Conservation (phyloP, 192 early-diverging fungal genomes). For the Umbelopsis ramanniana region DNA sequence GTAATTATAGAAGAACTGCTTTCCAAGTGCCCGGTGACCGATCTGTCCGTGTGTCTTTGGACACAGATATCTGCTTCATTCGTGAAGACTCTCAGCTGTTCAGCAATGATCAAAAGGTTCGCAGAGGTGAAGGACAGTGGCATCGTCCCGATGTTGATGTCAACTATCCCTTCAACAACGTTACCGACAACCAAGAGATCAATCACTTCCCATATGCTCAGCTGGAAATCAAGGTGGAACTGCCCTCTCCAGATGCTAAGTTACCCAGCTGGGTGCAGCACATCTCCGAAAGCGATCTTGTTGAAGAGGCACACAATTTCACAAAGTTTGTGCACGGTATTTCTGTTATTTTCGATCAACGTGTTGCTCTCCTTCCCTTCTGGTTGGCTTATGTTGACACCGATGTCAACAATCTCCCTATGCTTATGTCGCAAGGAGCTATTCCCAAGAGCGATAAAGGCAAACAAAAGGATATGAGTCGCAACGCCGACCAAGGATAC, state of each 20-base stretch:
- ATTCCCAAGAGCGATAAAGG: slow-evolving; percentile 25
- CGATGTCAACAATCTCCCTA: slow-evolving; percentile 33
- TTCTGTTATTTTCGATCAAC: slow-evolving; percentile 67
- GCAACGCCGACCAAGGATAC: neutral
- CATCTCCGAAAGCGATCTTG: slow-evolving; percentile 69
- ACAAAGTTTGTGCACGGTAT: slow-evolving; percentile 87
- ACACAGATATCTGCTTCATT: slow-evolving; percentile 94
- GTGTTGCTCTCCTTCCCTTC: slow-evolving; percentile 65
- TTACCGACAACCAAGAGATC: slow-evolving; percentile 80
- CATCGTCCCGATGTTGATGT: slow-evolving; percentile 83
- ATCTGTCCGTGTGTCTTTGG: slow-evolving; percentile 91
- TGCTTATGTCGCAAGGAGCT: slow-evolving; percentile 28
- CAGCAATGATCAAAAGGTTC: slow-evolving; percentile 56
- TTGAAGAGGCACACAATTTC: slow-evolving; percentile 84
- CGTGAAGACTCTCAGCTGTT: slow-evolving; percentile 83
- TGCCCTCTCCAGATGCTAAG: slow-evolving; percentile 56
- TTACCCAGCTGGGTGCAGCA: slow-evolving; percentile 83
- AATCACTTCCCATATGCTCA: slow-evolving; percentile 92
- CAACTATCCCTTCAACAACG: slow-evolving; percentile 80
- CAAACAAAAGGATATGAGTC: slow-evolving; percentile 1
- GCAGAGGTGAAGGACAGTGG: slow-evolving; percentile 88
- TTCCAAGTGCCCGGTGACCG: slow-evolving; percentile 98
- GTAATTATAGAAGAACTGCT: slow-evolving; percentile 97
- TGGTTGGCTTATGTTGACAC: slow-evolving; percentile 54
- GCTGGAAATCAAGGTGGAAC: slow-evolving; percentile 89